Evolutionary conservation across 768 basidiomycete species (phyloP).

Genomic region (Pisolithus albus): DNA sequence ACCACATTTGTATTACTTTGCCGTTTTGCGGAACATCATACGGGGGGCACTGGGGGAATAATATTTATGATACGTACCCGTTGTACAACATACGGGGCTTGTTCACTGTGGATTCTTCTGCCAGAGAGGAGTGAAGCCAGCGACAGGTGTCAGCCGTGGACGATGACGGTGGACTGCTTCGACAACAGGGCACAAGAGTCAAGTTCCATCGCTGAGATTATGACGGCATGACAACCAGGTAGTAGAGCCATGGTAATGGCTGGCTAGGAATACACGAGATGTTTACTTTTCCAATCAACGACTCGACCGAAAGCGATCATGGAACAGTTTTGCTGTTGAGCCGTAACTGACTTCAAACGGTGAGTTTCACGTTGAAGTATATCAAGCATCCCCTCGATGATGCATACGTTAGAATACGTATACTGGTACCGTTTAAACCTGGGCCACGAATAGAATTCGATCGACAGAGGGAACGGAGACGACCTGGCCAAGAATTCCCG

Average conservation of each 20-base stretch:
- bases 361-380: not conserved
- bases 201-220: no score
- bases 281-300: not conserved
- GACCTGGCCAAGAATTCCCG: not conserved
- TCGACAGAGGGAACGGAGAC: not conserved
- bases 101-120: not conserved
- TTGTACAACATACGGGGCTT: not conserved
- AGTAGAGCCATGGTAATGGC: not conserved
- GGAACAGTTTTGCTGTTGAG: not conserved
- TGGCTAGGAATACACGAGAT: not conserved
- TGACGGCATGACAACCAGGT: no score
- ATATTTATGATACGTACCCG: not conserved
- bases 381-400: not conserved
- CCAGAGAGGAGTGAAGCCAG: no score
- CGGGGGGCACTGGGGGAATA: not conserved
- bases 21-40: not conserved
- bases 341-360: not conserved
- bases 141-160: no score
- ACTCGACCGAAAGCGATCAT: not conserved
- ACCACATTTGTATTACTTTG: not conserved
- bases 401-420: not conserved
- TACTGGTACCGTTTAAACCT: not conserved
- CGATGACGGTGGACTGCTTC: no score
- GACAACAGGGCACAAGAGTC: no score
- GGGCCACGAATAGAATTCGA: conserved; percentile 3